Evolutionary conservation across 768 basidiomycete species (phyloP).

Genomic region (Lactarius sanguifluus): DNA sequence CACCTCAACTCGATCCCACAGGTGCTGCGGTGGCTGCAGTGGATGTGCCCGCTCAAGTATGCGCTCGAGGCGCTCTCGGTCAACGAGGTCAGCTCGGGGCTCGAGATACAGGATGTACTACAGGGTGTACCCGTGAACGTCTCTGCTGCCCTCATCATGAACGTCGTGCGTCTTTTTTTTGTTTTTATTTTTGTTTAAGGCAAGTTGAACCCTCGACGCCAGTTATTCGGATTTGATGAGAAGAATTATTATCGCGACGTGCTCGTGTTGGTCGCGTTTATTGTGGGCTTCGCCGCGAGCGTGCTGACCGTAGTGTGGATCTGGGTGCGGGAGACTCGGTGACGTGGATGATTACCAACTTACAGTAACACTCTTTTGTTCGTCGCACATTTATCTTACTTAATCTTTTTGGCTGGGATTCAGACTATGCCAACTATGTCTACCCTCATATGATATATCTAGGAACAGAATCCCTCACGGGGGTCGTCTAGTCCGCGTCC

Average conservation of each 20-base stretch:
- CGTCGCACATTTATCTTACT: background rate
- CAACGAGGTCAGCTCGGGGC: constrained; percentile 88
- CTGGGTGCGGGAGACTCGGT: constrained; percentile 75
- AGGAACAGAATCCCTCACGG: background rate
- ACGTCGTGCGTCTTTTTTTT: constrained; percentile 51
- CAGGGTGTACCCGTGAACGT: constrained; percentile 81
- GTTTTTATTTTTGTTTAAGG: constrained; percentile 16
- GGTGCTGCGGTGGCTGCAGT: constrained; percentile 91
- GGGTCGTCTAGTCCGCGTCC: constrained; percentile 4
- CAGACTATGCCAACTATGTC: background rate
- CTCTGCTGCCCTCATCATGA: constrained; percentile 84
- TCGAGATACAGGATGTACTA: constrained; percentile 77
- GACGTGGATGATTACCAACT: constrained; percentile 13
- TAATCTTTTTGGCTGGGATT: background rate
- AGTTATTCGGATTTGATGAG: constrained; percentile 85
- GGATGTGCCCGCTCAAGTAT: constrained; percentile 84
- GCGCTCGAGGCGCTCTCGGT: constrained; percentile 83
- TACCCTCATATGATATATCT: constrained; percentile 14
- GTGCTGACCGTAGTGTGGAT: constrained; percentile 80
- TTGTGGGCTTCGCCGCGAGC: constrained; percentile 70
- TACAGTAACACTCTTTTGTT: background rate
- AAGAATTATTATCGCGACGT: constrained; percentile 90
- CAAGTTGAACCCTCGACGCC: background rate
- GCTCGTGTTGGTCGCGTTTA: constrained; percentile 81
- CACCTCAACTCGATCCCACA: constrained; percentile 83